phyloP scores from a whole-genome alignment of 805 yeast species.

The Candida stauntonica region DNA sequence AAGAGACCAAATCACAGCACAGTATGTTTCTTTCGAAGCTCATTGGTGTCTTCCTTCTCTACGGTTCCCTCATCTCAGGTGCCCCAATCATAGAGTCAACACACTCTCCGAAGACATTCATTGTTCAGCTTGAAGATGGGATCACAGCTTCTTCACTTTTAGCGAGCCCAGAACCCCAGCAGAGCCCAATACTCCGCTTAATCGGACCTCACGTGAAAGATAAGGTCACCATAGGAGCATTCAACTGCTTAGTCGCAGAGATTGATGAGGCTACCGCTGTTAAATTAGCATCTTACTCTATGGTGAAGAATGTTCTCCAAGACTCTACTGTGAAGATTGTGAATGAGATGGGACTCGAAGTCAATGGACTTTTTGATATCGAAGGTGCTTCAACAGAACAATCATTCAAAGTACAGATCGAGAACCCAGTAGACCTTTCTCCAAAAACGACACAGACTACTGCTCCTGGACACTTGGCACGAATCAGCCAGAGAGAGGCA shows the following conservation, averaged over 20 bases:
- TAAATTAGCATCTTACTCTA: neutral
- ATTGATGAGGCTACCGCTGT: neutral
- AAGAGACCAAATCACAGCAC: too few species aligned
- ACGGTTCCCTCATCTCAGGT: too few species aligned
- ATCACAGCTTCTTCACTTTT: constrained; percentile 6
- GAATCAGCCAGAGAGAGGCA: constrained; percentile 45
- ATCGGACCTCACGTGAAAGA: constrained; percentile 7
- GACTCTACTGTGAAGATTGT: constrained; percentile 3
- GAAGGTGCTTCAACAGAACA: neutral
- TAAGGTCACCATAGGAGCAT: constrained; percentile 8
- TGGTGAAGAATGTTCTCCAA: constrained; percentile 3
- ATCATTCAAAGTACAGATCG: constrained; percentile 8
- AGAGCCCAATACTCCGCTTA: constrained; percentile 3
- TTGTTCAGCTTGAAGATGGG: constrained; percentile 10
- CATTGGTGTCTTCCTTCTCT: too few species aligned
- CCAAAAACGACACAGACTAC: too few species aligned
- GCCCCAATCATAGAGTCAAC: too few species aligned
- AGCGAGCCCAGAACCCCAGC: neutral
- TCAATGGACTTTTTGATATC: too few species aligned
- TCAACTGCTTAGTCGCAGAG: constrained; percentile 12
- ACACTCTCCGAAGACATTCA: too few species aligned
- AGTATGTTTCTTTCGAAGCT: too few species aligned
- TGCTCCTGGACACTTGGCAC: constrained; percentile 62
- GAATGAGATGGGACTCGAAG: too few species aligned
- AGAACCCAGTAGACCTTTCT: constrained; percentile 2